phyloP scores from a whole-genome alignment of 2,329 filamentous ascomycete genomes.

The Ceratocystis huliohia region DNA sequence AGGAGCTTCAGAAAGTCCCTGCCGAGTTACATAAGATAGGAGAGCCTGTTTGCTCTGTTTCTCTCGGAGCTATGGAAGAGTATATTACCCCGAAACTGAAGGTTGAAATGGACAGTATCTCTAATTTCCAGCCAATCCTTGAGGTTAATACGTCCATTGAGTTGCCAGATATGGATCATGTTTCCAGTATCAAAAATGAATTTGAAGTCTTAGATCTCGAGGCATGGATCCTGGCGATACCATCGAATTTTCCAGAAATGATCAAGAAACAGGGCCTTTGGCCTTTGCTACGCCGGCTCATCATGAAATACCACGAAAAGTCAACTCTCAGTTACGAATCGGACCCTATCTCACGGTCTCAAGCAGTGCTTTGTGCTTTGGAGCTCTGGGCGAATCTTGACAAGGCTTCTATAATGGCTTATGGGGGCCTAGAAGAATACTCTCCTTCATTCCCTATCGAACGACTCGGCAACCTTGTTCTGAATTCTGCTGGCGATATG shows the following conservation, averaged over 20 bases:
- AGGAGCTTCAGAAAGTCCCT: neutral
- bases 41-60: neutral
- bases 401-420: conserved; percentile 30
- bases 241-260: neutral
- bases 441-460: conserved; percentile 32
- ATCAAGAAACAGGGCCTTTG: conserved; percentile 22
- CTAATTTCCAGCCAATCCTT: neutral
- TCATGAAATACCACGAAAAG: conserved; percentile 28
- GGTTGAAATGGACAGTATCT: neutral
- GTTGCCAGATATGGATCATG: neutral
- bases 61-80: neutral
- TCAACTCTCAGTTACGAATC: conserved; percentile 28
- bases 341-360: conserved; percentile 37
- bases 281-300: conserved; percentile 24
- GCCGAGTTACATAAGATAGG: neutral
- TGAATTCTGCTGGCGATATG: conserved; percentile 36
- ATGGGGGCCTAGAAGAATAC: conserved; percentile 36
- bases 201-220: neutral
- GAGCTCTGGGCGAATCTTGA: conserved; percentile 50
- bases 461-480: conserved; percentile 34
- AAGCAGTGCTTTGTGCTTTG: conserved; percentile 43
- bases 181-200: neutral
- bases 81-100: neutral
- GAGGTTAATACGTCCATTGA: neutral
- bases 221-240: neutral